These are phyloP conservation scores for Immersiella caudata DNA, from an alignment of 495 filamentous ascomycete species.

Conservation along the genomic window DNA sequence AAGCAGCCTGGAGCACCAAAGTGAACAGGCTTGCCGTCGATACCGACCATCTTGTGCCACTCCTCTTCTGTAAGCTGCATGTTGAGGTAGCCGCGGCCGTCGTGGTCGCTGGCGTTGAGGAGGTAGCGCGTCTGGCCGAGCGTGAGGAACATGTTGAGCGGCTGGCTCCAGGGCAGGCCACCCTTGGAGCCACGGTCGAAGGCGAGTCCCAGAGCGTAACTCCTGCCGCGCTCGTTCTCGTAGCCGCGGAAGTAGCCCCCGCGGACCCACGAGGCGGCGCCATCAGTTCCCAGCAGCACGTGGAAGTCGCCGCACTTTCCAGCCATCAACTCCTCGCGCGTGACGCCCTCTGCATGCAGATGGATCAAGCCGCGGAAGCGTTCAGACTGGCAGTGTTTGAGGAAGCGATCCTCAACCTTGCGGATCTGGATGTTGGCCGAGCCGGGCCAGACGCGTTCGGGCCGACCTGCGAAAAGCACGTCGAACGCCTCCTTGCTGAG, in stretches of 20 bases:
- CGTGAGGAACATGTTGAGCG: slow-evolving; percentile 46
- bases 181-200: slow-evolving; percentile 37
- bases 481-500: slow-evolving; percentile 32
- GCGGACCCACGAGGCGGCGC: slow-evolving; percentile 42
- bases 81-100: slow-evolving; percentile 43
- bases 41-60: slow-evolving; percentile 43
- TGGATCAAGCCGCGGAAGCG: slow-evolving; percentile 40
- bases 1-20: slow-evolving; percentile 42
- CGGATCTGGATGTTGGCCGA: slow-evolving; percentile 44
- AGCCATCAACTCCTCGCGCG: slow-evolving; percentile 32
- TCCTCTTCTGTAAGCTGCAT: slow-evolving; percentile 47
- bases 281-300: slow-evolving; percentile 42
- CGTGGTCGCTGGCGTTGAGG: slow-evolving; percentile 43
- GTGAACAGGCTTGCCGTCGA: slow-evolving; percentile 41
- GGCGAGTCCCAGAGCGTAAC: slow-evolving; percentile 42
- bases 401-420: slow-evolving; percentile 45
- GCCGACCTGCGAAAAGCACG: slow-evolving; percentile 36
- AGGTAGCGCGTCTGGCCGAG: slow-evolving; percentile 45
- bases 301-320: slow-evolving; percentile 45
- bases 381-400: slow-evolving; percentile 38
- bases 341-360: slow-evolving; percentile 40
- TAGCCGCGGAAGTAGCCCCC: slow-evolving; percentile 42
- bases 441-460: slow-evolving; percentile 40
- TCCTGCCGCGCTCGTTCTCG: slow-evolving; percentile 43
- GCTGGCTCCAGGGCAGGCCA: slow-evolving; percentile 43